A percentile compares a stretch with the other conserved stretches of the same genome.
phyloP scores from a whole-genome alignment of 345 rosid genomes.

The Camelina hispida region DNA sequence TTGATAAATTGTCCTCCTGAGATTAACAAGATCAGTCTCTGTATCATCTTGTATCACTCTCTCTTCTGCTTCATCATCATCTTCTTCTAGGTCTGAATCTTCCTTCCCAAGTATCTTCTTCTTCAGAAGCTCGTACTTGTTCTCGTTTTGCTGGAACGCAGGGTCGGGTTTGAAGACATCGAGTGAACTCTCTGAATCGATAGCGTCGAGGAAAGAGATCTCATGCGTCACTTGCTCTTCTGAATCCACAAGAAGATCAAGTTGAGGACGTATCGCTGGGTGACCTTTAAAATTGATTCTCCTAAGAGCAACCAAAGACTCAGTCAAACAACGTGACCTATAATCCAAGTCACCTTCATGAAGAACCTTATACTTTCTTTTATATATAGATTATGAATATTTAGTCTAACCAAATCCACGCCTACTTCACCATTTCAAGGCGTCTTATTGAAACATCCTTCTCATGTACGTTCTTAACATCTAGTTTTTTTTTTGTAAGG shows the following conservation, averaged over 20 bases:
- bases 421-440: too few relatives aligned
- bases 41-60: constrained; percentile 71
- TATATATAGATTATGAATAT: too few relatives aligned
- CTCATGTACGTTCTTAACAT: too few relatives aligned
- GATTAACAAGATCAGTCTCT: constrained; percentile 78
- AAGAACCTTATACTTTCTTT: too few relatives aligned
- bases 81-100: neutral
- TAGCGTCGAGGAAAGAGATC: constrained; percentile 60
- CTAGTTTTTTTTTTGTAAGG: too few relatives aligned
- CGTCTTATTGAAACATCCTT: too few relatives aligned
- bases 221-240: constrained; percentile 70
- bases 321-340: constrained; percentile 66
- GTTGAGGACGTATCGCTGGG: constrained; percentile 71
- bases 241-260: constrained; percentile 61
- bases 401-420: too few relatives aligned
- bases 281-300: constrained; percentile 54
- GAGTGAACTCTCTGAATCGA: constrained; percentile 60
- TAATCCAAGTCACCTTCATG: constrained; percentile 50
- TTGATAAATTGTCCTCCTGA: constrained; percentile 76
- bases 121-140: constrained; percentile 53
- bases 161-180: constrained; percentile 64
- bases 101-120: constrained; percentile 61
- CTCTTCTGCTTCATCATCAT: constrained; percentile 50
- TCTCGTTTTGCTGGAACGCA: constrained; percentile 61
- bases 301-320: constrained; percentile 67